phyloP scores from a whole-genome alignment of 2,329 filamentous ascomycete species.

The Zasmidium angulare region DNA sequence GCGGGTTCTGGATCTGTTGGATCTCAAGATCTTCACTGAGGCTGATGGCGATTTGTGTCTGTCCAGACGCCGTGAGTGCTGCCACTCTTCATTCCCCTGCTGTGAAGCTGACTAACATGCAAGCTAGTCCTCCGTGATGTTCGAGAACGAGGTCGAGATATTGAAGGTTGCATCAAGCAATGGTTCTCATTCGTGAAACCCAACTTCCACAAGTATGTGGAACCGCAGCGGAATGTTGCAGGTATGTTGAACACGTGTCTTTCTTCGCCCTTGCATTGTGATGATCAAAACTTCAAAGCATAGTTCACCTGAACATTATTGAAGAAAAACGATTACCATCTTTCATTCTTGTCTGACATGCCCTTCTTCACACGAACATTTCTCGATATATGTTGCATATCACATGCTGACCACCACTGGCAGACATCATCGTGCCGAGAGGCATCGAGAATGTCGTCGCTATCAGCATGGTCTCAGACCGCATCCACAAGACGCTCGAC shows the following conservation, averaged over 20 bases:
- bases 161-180: conserved; percentile 95
- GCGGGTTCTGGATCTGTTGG: conserved; percentile 79
- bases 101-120: conserved; percentile 43
- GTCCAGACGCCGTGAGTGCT: conserved; percentile 72
- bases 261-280: conserved; percentile 21
- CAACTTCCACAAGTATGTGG: conserved; percentile 91
- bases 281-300: conserved; percentile 39
- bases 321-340: conserved; percentile 39
- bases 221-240: conserved; percentile 85
- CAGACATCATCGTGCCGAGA: conserved; percentile 89
- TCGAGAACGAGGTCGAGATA: conserved; percentile 81
- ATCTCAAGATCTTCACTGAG: conserved; percentile 97
- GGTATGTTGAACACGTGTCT: conserved; percentile 48
- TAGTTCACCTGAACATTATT: conserved; percentile 43
- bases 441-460: conserved; percentile 94
- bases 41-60: conserved; percentile 93
- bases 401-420: conserved; percentile 16
- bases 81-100: conserved; percentile 59
- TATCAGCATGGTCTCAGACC: conserved; percentile 88
- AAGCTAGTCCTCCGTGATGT: conserved; percentile 77
- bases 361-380: neutral
- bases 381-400: neutral
- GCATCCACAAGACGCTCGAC: conserved; percentile 81
- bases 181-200: conserved; percentile 97
- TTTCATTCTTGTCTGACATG: conserved; percentile 38